Conservation (phyloP, 306 rosid genomes). For the Luffa aegyptiaca region DNA sequence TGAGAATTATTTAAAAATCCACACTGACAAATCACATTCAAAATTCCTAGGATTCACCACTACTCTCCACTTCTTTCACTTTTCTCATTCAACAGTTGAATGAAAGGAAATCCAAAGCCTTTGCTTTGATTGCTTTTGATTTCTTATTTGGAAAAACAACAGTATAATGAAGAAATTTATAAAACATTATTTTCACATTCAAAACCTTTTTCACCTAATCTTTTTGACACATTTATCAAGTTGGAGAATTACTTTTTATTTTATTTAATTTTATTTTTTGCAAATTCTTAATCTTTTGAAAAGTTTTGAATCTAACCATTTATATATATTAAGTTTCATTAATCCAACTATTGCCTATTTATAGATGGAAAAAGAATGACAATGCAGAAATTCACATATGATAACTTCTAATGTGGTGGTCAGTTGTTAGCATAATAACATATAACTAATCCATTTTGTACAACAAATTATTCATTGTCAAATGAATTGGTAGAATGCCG, state of each 20-base stretch:
- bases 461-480: too few species aligned
- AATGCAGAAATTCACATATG: background rate
- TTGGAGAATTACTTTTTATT: background rate
- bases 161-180: background rate
- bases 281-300: background rate
- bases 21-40: background rate
- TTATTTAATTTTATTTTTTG: too few species aligned
- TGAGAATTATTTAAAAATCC: background rate
- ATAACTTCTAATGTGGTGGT: background rate
- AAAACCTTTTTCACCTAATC: background rate
- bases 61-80: background rate
- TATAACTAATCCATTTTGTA: background rate
- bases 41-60: background rate
- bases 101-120: background rate
- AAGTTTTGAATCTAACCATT: background rate
- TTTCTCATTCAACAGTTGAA: background rate
- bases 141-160: background rate
- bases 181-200: background rate
- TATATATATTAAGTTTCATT: background rate
- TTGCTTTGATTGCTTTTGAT: background rate
- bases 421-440: background rate
- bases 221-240: background rate
- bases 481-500: too few species aligned
- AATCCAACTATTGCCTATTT: background rate
- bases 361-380: background rate